Base-by-base conservation (phyloP, 306 rosid species). In the Carpinus fangiana region DNA sequence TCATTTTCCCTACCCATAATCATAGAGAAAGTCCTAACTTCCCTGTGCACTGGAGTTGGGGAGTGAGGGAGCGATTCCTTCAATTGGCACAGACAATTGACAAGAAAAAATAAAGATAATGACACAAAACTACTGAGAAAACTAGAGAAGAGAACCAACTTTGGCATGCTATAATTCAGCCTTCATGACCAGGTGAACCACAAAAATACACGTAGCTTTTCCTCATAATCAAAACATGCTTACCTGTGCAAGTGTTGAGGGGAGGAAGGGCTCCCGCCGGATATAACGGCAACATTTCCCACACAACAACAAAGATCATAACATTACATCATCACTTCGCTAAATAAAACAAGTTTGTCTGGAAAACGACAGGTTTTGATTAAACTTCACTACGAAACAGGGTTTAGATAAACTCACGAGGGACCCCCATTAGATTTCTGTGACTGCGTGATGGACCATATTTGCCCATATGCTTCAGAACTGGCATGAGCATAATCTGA, bases 401-500 rank as follows among this genome's bases (percentile, higher is more conserved):
- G 50, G 17, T 17, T 67, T 76, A 72, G 11, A 57, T 79, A 70
- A 48, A 47, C 26, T 82, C 79, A 86, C 18, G 89, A 77, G 12
- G 77, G 69, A 13, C 80, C 85, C 28, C 83, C 84, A 34, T 76
- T 82, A 67, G 77, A 72, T 57, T 60, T 84, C 28, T 72, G 65
- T 53, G 84, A 46, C 57, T 71, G 83, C 64, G 86, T 62, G 45
- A 89, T 80, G 57, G 73, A 85, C 83, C 83, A 85, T 69, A 90
- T 84, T 68, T 78, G 89, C 73, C 75, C 84, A 26, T 90, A 93
- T 70, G 87, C 86, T 26, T 90, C 96, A 23, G 87, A 79, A 80
- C 96, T 84, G 8, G 91, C 82, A 51, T 51, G 82, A 11, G 92
- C 50, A 59, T 90, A 90, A 75, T 89, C 91, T 8, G 91, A 84